Evolutionary conservation across 1,139 yeast genomes (phyloP).

Genomic region (Ashbya aceris): DNA sequence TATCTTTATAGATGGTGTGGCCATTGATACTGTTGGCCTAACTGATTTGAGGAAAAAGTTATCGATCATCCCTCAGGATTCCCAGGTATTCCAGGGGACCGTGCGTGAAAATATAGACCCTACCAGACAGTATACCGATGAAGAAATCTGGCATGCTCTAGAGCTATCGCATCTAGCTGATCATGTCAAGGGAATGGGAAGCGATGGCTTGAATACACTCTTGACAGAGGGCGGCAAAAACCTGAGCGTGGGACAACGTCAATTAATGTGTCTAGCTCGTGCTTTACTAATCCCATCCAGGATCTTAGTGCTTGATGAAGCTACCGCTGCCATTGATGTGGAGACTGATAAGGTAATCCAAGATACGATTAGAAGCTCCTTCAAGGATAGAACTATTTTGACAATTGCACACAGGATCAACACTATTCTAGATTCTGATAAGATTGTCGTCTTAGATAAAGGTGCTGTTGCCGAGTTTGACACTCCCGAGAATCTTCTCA

Average conservation of each 20-base stretch:
- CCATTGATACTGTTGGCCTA: constrained; percentile 67
- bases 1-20: constrained; percentile 62
- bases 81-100: constrained; percentile 92
- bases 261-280: constrained; percentile 82
- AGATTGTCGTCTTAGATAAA: constrained; percentile 74
- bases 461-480: constrained; percentile 88
- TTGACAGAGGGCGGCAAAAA: constrained; percentile 81
- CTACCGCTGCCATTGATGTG: constrained; percentile 96
- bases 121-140: constrained; percentile 55
- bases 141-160: constrained; percentile 76
- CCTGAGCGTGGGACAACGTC: constrained; percentile 85
- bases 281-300: constrained; percentile 74
- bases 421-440: constrained; percentile 86
- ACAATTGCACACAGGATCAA: constrained; percentile 94
- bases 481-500: constrained; percentile 59
- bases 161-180: constrained; percentile 76
- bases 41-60: constrained; percentile 74
- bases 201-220: constrained; percentile 49
- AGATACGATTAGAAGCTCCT: constrained; percentile 76
- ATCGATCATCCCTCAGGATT: constrained; percentile 93
- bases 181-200: constrained; percentile 58
- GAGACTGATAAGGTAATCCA: constrained; percentile 86
- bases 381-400: constrained; percentile 78
- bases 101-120: constrained; percentile 88
- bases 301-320: constrained; percentile 82